Evolutionary conservation across 768 basidiomycete species (phyloP), one percentile per base, ranked within the genome.

Genomic region (Panaeolus cyanescens): DNA sequence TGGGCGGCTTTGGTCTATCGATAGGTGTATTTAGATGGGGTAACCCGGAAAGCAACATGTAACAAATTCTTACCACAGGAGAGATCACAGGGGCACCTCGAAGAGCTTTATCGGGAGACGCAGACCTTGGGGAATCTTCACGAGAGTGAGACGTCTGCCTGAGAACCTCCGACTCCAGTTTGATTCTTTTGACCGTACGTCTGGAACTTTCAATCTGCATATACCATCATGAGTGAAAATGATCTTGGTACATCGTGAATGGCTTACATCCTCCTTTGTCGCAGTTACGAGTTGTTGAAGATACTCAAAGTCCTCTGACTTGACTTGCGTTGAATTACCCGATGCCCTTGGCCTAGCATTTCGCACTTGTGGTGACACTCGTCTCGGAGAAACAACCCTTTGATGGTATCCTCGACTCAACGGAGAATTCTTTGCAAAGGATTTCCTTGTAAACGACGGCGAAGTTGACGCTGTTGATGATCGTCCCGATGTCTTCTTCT

Each of bases 401-500:
- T 50, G 45, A 61, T 80, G 74, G 32, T 79, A 69, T 36, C 73
- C 71, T 60, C 81, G 81, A 40, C 79, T 81, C 39, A 87, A 72
- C 2, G 88, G 87, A 50, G 84, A 88, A 66, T 73, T 79, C 33
- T 83, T 85, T 63, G 76, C 78, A 56, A 75, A 74, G 3, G 71
- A 70, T 63, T 76, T 82, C 37, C 82, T 75, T 8, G 70, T 68
- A 7, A 78, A 70, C 8, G 74, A 80, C 39, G 74, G 80, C 56
- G 70, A 80, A 45, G 77, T 67, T 28, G 74, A 60, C 53, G 72
- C 75, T 5, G 79, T 75, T 22, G 76, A 72, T 50, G 74, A 77
- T 33, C 86, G 84, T 28, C 86, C 78, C 6, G 91, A 91, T 5
- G 83, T 79, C 72, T 92, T 93, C 79, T 95, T 93, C 80, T 89